phyloP scores from a whole-genome alignment of 345 rosid genomes.

The Punica granatum region DNA sequence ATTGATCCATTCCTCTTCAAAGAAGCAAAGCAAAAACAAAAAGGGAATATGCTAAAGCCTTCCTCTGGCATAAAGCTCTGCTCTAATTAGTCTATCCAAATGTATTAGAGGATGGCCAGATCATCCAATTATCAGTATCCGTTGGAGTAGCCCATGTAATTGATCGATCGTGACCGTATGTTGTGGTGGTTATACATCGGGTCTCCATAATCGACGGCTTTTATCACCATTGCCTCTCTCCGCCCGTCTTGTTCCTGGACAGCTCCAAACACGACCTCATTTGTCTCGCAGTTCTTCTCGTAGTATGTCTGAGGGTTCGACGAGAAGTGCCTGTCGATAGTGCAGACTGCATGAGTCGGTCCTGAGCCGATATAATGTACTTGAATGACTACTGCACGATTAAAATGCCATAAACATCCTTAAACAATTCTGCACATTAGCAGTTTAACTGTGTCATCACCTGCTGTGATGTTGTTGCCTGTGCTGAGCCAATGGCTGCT shows the following conservation, averaged over 20 bases:
- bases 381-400: not conserved
- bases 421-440: not conserved
- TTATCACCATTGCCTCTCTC: slow-evolving; percentile 83
- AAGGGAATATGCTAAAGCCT: slow-evolving; percentile 6
- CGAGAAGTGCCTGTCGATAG: slow-evolving; percentile 21
- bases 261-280: slow-evolving; percentile 86
- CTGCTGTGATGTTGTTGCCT: slow-evolving; percentile 38
- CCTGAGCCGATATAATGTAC: not conserved
- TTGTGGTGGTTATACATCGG: slow-evolving; percentile 46
- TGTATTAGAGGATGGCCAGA: not conserved
- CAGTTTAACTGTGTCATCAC: not conserved
- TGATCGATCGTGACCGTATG: slow-evolving; percentile 47
- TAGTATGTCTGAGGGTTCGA: slow-evolving; percentile 44
- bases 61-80: not conserved
- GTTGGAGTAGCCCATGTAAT: slow-evolving; percentile 43
- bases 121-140: slow-evolving; percentile 2
- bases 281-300: slow-evolving; percentile 71
- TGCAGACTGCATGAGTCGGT: not conserved
- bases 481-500: slow-evolving; percentile 22
- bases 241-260: slow-evolving; percentile 86
- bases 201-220: slow-evolving; percentile 82
- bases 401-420: not conserved
- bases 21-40: slow-evolving; percentile 2
- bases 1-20: slow-evolving; percentile 4
- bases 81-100: no score